These are phyloP conservation scores for Pistacia vera DNA, from an alignment of 345 rosid genomes.

Conservation along the genomic window DNA sequence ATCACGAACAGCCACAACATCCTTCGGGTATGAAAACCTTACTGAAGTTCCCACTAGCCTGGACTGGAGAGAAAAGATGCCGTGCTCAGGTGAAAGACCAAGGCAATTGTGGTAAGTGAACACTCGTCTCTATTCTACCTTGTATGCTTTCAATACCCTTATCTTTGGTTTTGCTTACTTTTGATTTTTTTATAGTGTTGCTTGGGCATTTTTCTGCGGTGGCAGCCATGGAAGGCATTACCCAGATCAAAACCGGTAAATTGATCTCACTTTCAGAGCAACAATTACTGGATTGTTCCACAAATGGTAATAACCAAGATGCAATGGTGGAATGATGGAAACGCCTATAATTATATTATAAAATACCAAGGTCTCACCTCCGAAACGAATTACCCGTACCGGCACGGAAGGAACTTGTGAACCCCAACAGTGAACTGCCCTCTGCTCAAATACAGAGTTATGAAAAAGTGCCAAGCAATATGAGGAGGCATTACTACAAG, in stretches of 20 bases:
- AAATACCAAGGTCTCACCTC: conserved; percentile 46
- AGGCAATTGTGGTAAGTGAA: background rate
- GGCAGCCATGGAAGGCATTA: conserved; percentile 63
- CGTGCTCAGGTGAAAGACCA: too few relatives aligned
- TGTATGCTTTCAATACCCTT: background rate
- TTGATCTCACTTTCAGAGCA: conserved; percentile 64
- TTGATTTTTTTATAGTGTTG: conserved; percentile 39
- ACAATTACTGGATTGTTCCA: conserved; percentile 61
- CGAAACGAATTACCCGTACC: conserved; percentile 49
- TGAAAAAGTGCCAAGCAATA: conserved; percentile 50
- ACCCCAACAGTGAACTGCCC: background rate
- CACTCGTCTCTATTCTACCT: background rate
- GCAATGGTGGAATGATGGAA: conserved; percentile 48
- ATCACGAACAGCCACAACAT: too few relatives aligned
- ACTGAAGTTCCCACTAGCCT: too few relatives aligned
- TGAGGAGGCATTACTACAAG: conserved; percentile 56
- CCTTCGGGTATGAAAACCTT: too few relatives aligned
- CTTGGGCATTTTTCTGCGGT: conserved; percentile 84
- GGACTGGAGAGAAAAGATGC: too few relatives aligned
- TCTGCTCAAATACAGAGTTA: conserved; percentile 38
- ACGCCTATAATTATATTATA: conserved; percentile 52
- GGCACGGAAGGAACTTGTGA: conserved; percentile 43
- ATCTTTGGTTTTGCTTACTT: background rate
- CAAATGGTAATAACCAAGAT: conserved; percentile 23
- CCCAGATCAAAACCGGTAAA: conserved; percentile 52